A percentile compares a stretch with the other conserved stretches of the same genome.
These are phyloP conservation scores for Monilinia aucupariae DNA, from an alignment of 2,329 filamentous ascomycete genomes.

Conservation along the genomic window DNA sequence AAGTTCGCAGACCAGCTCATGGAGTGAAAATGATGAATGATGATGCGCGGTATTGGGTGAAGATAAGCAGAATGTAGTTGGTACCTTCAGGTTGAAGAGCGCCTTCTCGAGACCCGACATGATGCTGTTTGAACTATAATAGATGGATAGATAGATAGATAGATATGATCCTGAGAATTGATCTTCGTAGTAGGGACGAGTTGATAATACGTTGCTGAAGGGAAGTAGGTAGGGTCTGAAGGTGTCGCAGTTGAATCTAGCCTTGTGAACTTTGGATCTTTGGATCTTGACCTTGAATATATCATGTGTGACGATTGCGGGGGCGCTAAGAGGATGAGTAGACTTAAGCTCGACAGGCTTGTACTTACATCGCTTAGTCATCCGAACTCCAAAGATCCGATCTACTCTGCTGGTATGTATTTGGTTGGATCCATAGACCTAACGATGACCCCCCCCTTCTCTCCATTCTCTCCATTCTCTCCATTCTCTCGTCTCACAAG, in stretches of 20 bases:
- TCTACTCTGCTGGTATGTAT: too few relatives aligned
- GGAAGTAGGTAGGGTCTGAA: neutral
- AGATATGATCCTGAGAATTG: neutral
- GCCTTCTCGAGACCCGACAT: constrained; percentile 60
- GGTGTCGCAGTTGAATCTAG: constrained; percentile 6
- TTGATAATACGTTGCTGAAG: neutral
- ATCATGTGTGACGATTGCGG: constrained; percentile 7
- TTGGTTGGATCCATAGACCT: too few relatives aligned
- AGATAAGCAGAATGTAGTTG: constrained; percentile 22
- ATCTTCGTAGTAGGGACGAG: neutral
- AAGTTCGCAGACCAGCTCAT: neutral
- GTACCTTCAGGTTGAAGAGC: constrained; percentile 56
- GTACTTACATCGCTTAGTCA: constrained; percentile 4
- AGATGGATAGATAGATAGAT: too few relatives aligned
- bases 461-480: too few relatives aligned
- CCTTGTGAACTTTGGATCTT: constrained; percentile 11
- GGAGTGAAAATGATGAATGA: neutral
- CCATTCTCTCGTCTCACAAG: neutral
- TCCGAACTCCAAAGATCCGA: neutral
- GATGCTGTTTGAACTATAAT: constrained; percentile 19
- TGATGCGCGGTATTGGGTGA: constrained; percentile 4
- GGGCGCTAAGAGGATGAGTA: constrained; percentile 9
- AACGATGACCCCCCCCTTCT: neutral
- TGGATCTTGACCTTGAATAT: too few relatives aligned
- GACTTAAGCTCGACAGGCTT: too few relatives aligned